Conservation (phyloP, 2,329 filamentous ascomycete species). For the Cladophialophora immunda region DNA sequence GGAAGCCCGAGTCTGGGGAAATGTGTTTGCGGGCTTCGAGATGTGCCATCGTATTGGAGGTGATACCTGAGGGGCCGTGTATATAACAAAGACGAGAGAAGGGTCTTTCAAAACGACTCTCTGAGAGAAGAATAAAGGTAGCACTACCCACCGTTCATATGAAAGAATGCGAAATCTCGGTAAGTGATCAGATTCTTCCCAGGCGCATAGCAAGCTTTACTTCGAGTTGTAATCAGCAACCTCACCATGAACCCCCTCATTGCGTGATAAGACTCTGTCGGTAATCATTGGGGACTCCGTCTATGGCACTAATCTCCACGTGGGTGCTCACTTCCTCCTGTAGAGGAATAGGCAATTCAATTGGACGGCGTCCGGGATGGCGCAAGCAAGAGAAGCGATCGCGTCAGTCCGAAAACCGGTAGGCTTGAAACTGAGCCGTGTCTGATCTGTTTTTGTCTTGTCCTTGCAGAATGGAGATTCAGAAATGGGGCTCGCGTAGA, state of each 20-base stretch:
- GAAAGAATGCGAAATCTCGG: neutral
- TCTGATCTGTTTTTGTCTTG: neutral
- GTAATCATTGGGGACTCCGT: neutral
- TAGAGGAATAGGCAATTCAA: neutral
- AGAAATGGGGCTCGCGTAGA: too few relatives aligned
- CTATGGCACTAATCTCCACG: slow-evolving; percentile 3
- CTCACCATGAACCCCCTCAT: slow-evolving; percentile 5
- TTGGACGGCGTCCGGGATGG: neutral
- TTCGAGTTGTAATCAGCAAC: neutral
- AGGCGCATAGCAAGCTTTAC: neutral
- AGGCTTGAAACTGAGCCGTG: neutral
- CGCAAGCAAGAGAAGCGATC: slow-evolving; percentile 2
- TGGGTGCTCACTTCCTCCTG: neutral
- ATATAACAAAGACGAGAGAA: neutral
- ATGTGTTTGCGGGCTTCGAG: slow-evolving; percentile 59
- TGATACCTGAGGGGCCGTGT: neutral
- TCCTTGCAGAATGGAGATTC: neutral
- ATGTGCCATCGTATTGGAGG: slow-evolving; percentile 44
- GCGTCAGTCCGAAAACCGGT: neutral
- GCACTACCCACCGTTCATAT: neutral
- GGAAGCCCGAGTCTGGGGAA: slow-evolving; percentile 59
- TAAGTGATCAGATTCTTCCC: neutral
- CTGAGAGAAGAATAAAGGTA: neutral
- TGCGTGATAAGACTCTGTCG: slow-evolving; percentile 11
- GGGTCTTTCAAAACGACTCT: neutral